Evolutionary conservation across 345 rosid species (phyloP).

Genomic region (Noccaea caerulescens): DNA sequence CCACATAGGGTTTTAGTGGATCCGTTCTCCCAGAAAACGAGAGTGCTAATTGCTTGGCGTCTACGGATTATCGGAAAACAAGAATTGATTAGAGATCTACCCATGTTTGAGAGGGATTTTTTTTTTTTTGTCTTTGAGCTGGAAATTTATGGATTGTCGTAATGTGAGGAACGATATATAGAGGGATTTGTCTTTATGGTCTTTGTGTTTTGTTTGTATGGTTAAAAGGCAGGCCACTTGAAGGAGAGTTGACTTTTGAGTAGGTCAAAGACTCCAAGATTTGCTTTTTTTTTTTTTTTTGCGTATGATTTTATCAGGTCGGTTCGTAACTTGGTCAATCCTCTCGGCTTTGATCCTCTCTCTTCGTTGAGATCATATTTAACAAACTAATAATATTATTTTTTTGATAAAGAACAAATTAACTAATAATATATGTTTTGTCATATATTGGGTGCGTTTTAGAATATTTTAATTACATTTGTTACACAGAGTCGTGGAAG

Average conservation of each 20-base stretch:
- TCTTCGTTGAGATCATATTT: background rate
- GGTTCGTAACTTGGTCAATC: constrained; percentile 58
- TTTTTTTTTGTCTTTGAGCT: background rate
- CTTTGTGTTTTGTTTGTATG: constrained; percentile 30
- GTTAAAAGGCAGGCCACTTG: constrained; percentile 37
- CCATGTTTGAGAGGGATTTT: constrained; percentile 46
- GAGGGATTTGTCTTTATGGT: constrained; percentile 26
- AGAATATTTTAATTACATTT: background rate
- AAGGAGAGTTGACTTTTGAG: constrained; percentile 43
- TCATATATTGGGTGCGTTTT: background rate
- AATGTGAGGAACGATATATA: constrained; percentile 28
- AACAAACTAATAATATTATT: too few relatives aligned
- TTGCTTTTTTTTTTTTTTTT: constrained; percentile 8
- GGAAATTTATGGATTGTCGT: constrained; percentile 38
- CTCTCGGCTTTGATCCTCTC: constrained; percentile 54
- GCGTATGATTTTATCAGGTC: constrained; percentile 22
- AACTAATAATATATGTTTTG: too few relatives aligned
- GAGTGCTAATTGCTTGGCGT: constrained; percentile 46
- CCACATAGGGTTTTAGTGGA: constrained; percentile 53
- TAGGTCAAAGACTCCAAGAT: constrained; percentile 36
- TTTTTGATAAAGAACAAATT: too few relatives aligned
- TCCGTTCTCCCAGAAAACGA: constrained; percentile 66
- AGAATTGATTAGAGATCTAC: constrained; percentile 40
- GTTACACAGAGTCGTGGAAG: constrained; percentile 20
- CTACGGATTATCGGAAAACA: constrained; percentile 33